Evolutionary conservation across 345 rosid genomes (phyloP).

Genomic region (Brassica cretica): DNA sequence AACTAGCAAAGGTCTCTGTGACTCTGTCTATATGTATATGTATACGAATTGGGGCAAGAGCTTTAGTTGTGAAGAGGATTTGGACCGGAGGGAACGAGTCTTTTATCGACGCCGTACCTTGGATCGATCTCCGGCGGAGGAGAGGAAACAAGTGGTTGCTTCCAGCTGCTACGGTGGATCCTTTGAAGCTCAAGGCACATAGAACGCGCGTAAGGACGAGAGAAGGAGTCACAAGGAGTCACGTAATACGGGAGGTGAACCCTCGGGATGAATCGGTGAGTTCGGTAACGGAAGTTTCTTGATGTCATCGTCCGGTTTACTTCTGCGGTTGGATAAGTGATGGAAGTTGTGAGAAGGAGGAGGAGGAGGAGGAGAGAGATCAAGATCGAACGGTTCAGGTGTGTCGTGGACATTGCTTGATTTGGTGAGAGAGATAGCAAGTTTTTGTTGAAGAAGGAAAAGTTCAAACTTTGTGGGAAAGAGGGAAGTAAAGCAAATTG

Average conservation of each 20-base stretch:
- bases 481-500: slow-evolving; percentile 23
- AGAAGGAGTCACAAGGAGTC: slow-evolving; percentile 34
- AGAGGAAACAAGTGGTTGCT: slow-evolving; percentile 15
- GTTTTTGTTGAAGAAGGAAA: slow-evolving; percentile 3
- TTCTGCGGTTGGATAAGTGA: neutral
- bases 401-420: slow-evolving; percentile 15
- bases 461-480: slow-evolving; percentile 16
- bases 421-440: neutral
- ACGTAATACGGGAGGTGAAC: slow-evolving; percentile 32
- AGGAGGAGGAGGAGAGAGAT: slow-evolving; percentile 14
- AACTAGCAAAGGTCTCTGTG: neutral
- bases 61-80: slow-evolving; percentile 81
- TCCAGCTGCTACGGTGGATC: slow-evolving; percentile 15
- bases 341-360: neutral
- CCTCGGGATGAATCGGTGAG: slow-evolving; percentile 12
- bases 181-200: slow-evolving; percentile 41
- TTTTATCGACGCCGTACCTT: slow-evolving; percentile 75
- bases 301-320: slow-evolving; percentile 12
- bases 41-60: neutral
- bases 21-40: neutral
- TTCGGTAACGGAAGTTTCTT: slow-evolving; percentile 28
- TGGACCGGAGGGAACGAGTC: slow-evolving; percentile 88
- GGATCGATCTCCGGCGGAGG: slow-evolving; percentile 63
- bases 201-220: slow-evolving; percentile 41
- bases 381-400: slow-evolving; percentile 19